Base-by-base conservation (phyloP, 2,329 filamentous ascomycete species). In the Pseudogymnoascus sp. region DNA sequence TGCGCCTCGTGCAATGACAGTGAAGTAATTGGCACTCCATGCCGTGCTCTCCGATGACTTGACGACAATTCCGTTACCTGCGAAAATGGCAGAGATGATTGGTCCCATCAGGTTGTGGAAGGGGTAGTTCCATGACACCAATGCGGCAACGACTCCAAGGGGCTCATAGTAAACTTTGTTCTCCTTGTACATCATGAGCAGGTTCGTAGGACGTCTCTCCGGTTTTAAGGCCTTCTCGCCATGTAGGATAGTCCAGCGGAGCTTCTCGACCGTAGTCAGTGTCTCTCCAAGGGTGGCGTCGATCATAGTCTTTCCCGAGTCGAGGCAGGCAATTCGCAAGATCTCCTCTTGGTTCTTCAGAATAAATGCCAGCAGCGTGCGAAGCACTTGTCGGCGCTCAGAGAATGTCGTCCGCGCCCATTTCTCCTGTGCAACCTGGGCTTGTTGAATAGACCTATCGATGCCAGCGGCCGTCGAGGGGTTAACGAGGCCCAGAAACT, bases 91-190 rank as follows among this genome's bases (percentile, higher is more conserved):
- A 68, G 90, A 93, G 72, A 97, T 96, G 67, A 97, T 84, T 12
- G 93, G 95, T 0, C 90, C 91, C 55, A 97, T 85, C 66, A 97
- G 81, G 76, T 99, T 99, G 78, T 99, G 95, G 76, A 97, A 96
- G 49, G 91, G 87, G 73, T 92, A 97, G 79, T 99, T 99, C 95
- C 95, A 99, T 72, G 90, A 95, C 45, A 99, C 91, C 61, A 93
- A 88, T 16, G 95, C 93, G 9, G 91, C 88, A 5, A 99, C 90
- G 37, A 99, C 91, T 14, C 95, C 95, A 18, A 97, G 79, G 12
- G 95, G 93, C 76, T 99, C 93, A 75, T 96, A 99, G 59, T 84
- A 79, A 28, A 99, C 92, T 65, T 87, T 88, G 72, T 97, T 97
- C 74, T 84, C 86, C 82, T 99, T 99, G 78, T 97, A 97, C 77